phyloP scores from a whole-genome alignment of 371 early-diverging fungal species.

The Haplosporangium sp. region DNA sequence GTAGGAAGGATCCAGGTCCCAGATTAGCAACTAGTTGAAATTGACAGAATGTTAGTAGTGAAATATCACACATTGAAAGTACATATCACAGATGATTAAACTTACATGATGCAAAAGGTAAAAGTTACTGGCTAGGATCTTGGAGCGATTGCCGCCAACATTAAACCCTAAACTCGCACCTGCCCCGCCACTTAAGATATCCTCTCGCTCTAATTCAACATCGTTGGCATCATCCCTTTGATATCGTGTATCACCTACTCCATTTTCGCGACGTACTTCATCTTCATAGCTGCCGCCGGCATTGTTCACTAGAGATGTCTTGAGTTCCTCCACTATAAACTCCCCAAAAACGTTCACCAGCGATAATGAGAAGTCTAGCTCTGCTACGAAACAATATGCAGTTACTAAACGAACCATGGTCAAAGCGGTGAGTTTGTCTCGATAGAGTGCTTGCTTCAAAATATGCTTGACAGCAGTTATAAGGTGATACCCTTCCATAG shows the following conservation, averaged over 20 bases:
- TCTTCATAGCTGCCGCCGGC: conserved; percentile 8
- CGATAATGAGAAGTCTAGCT: conserved; percentile 41
- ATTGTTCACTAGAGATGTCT: conserved; percentile 33
- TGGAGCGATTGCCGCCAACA: conserved; percentile 28
- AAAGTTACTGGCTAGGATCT: conserved; percentile 46
- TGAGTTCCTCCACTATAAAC: conserved; percentile 50
- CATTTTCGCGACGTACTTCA: not conserved
- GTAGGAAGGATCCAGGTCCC: conserved; percentile 43
- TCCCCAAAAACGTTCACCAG: conserved; percentile 49
- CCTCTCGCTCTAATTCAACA: not conserved
- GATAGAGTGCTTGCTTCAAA: conserved; percentile 46
- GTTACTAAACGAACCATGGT: conserved; percentile 44
- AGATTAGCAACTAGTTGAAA: conserved; percentile 30
- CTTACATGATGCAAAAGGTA: conserved; percentile 55
- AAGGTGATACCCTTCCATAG: conserved; percentile 33
- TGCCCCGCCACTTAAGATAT: not conserved
- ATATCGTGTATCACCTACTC: conserved; percentile 4
- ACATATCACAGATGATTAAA: not conserved
- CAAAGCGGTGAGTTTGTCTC: conserved; percentile 37
- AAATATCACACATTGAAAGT: not conserved
- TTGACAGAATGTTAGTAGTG: not conserved
- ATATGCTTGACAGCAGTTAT: conserved; percentile 38
- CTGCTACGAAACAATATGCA: conserved; percentile 46
- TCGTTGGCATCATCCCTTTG: not conserved
- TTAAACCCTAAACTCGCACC: conserved; percentile 9